phyloP scores from a whole-genome alignment of 2,329 filamentous ascomycete genomes.

The Exophiala alcalophila region DNA sequence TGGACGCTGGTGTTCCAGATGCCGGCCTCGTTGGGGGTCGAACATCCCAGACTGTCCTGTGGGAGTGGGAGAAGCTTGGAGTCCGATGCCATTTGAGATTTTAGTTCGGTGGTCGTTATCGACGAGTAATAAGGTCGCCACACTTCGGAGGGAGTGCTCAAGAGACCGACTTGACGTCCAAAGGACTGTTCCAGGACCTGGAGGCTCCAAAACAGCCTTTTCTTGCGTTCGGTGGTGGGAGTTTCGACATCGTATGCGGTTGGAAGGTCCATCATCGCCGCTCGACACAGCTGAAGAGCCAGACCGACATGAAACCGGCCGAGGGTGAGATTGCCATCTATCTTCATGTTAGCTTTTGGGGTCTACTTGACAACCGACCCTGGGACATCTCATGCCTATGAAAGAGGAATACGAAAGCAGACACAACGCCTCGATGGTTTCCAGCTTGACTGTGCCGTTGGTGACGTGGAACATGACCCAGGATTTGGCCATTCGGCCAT shows the following conservation, averaged over 20 bases:
- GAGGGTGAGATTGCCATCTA: slow-evolving; percentile 50
- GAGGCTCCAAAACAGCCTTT: slow-evolving; percentile 52
- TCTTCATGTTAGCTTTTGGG: slow-evolving; percentile 8
- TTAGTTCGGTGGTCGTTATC: not conserved
- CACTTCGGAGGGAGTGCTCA: slow-evolving; percentile 26
- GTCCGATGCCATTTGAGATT: not conserved
- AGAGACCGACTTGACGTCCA: slow-evolving; percentile 46
- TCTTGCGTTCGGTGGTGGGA: slow-evolving; percentile 45
- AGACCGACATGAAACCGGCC: slow-evolving; percentile 53
- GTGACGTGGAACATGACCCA: slow-evolving; percentile 31
- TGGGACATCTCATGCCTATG: slow-evolving; percentile 46
- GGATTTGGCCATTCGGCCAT: not conserved
- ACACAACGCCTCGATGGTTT: slow-evolving; percentile 53
- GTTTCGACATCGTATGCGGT: slow-evolving; percentile 40
- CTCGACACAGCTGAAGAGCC: slow-evolving; percentile 51
- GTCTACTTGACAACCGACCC: not conserved
- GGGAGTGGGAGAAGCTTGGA: not conserved
- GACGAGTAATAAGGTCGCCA: slow-evolving; percentile 8
- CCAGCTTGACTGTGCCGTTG: slow-evolving; percentile 50
- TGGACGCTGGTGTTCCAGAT: slow-evolving; percentile 53
- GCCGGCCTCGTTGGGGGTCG: slow-evolving; percentile 33
- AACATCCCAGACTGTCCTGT: slow-evolving; percentile 3
- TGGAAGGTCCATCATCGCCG: slow-evolving; percentile 49
- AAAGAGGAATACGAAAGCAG: slow-evolving; percentile 51
- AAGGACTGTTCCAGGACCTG: slow-evolving; percentile 52